These are phyloP conservation scores for Penicillium robsamsonii DNA, from an alignment of 495 filamentous ascomycete species.

Conservation along the genomic window DNA sequence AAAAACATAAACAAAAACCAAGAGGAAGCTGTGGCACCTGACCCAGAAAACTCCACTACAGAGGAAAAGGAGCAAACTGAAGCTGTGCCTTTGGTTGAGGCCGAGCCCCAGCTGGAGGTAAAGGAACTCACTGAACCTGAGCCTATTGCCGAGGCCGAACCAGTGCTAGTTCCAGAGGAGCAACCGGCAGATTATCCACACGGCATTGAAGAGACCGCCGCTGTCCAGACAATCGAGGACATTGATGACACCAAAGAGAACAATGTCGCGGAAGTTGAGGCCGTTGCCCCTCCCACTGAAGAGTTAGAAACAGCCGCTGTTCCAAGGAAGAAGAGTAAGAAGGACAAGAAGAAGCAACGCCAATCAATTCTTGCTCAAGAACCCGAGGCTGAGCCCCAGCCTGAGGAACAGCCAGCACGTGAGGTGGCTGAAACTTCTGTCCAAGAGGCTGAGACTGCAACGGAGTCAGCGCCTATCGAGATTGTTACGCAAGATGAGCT, in stretches of 20 bases:
- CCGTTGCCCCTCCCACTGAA: constrained; percentile 8
- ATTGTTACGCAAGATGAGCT: constrained; percentile 1
- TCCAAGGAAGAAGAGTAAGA: constrained; percentile 32
- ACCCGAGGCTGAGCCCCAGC: constrained; percentile 5
- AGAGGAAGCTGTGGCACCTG: constrained; percentile 10
- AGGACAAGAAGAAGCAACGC: constrained; percentile 35
- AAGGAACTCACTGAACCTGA: constrained; percentile 8
- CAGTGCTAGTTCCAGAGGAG: not conserved
- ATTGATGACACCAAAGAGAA: constrained; percentile 11
- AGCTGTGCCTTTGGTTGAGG: constrained; percentile 1
- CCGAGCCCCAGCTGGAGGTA: not conserved
- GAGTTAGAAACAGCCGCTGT: constrained; percentile 13
- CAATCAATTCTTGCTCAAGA: constrained; percentile 15
- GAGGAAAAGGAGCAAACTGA: constrained; percentile 10
- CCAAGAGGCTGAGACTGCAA: not conserved
- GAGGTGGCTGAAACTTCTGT: constrained; percentile 7
- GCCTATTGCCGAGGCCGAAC: constrained; percentile 2
- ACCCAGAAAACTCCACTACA: not conserved
- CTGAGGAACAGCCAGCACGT: constrained; percentile 2
- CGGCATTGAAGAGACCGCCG: not conserved
- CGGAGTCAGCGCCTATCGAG: not conserved
- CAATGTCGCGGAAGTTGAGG: not conserved
- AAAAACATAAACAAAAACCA: constrained; percentile 20
- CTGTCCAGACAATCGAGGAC: constrained; percentile 1
- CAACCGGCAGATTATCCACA: not conserved